Evolutionary conservation across 2,329 filamentous ascomycete species (phyloP).

Genomic region (Xylariaceae sp.): DNA sequence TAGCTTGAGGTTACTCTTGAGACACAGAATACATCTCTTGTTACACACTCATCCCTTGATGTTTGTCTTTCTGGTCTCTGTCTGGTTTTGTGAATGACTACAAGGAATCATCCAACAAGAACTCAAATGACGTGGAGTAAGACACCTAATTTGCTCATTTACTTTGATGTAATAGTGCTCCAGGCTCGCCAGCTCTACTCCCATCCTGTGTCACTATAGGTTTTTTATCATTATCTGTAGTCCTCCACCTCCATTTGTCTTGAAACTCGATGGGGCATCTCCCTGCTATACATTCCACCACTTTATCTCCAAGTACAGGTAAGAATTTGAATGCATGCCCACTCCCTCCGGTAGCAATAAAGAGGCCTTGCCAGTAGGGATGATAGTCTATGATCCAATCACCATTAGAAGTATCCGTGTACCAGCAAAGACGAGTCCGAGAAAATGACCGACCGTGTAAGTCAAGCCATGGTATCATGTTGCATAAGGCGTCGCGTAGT

Average conservation of each 20-base stretch:
- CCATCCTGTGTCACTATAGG: conserved; percentile 56
- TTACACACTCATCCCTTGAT: background rate
- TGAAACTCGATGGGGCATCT: conserved; percentile 53
- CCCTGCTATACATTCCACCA: conserved; percentile 58
- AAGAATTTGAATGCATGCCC: conserved; percentile 72
- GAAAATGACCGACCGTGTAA: conserved; percentile 63
- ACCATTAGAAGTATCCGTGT: conserved; percentile 71
- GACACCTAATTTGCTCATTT: too few species aligned
- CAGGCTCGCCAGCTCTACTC: conserved; percentile 52
- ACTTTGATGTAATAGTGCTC: conserved; percentile 44
- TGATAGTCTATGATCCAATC: conserved; percentile 75
- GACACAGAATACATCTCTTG: conserved; percentile 22
- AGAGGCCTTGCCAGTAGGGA: conserved; percentile 60
- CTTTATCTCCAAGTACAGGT: conserved; percentile 65
- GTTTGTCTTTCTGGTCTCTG: conserved; percentile 18
- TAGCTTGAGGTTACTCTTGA: conserved; percentile 16
- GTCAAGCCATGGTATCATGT: conserved; percentile 60
- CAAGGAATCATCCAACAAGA: background rate
- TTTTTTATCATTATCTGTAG: conserved; percentile 46
- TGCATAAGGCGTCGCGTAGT: conserved; percentile 62
- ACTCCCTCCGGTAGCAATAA: conserved; percentile 65
- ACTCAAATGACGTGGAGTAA: too few species aligned
- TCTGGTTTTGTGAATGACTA: conserved; percentile 38
- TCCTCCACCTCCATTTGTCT: conserved; percentile 66
- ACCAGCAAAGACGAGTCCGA: conserved; percentile 72